Conservation (phyloP, 169 alveolate species). For the Babesia caballi region DNA sequence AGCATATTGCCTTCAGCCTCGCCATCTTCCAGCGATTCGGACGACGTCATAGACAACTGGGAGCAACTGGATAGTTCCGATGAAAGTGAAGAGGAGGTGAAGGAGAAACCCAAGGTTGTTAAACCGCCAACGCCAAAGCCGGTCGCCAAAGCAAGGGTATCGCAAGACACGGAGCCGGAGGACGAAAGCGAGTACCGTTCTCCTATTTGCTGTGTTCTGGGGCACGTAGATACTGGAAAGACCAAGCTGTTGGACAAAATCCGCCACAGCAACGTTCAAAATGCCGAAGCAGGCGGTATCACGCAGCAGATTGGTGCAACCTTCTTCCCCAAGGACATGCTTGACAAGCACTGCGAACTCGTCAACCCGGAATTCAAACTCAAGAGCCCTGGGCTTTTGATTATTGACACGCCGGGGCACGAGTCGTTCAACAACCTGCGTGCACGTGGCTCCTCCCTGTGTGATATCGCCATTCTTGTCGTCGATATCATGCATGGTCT, state of each 20-base stretch:
- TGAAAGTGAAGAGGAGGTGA: background rate
- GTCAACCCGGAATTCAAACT: slow-evolving; percentile 65
- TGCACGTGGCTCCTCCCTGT: slow-evolving; percentile 98
- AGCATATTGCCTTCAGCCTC: background rate
- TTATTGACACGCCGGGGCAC: slow-evolving; percentile 99
- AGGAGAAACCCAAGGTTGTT: background rate
- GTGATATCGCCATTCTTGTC: slow-evolving; percentile 98
- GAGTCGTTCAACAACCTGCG: slow-evolving; percentile 95
- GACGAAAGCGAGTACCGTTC: slow-evolving; percentile 83
- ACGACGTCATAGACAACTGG: slow-evolving; percentile 58
- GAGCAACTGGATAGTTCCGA: slow-evolving; percentile 35
- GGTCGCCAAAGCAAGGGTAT: slow-evolving; percentile 24
- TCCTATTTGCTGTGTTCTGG: slow-evolving; percentile 96
- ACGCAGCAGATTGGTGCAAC: slow-evolving; percentile 99
- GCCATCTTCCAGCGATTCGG: slow-evolving; percentile 23
- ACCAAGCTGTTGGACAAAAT: slow-evolving; percentile 98
- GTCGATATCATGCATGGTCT: slow-evolving; percentile 99
- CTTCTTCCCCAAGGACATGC: slow-evolving; percentile 94
- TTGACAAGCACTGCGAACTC: slow-evolving; percentile 83
- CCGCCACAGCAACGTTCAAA: slow-evolving; percentile 97
- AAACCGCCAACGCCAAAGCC: slow-evolving; percentile 29
- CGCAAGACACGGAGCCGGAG: slow-evolving; percentile 28
- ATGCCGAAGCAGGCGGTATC: slow-evolving; percentile 99
- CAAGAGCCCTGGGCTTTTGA: slow-evolving; percentile 93
- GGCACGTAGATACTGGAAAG: slow-evolving; percentile 99